These are phyloP conservation scores for Erysimum cheiranthoides DNA, from an alignment of 345 rosid species.

Conservation along the genomic window DNA sequence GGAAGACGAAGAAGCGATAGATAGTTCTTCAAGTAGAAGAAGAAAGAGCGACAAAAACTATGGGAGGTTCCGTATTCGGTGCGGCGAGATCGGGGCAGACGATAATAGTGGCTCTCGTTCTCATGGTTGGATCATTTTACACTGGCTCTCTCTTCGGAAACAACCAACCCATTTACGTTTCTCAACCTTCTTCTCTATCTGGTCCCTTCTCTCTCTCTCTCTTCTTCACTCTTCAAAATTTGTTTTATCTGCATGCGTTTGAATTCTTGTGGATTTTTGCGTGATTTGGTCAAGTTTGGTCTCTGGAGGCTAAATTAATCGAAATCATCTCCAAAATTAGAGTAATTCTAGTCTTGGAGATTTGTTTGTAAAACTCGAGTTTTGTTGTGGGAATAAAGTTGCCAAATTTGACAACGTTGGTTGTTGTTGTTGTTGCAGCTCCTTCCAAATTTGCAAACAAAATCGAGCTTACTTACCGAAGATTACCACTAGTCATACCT, in stretches of 20 bases:
- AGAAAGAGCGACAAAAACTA: constrained; percentile 24
- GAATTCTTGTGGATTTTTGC: constrained; percentile 15
- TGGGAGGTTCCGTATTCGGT: constrained; percentile 63
- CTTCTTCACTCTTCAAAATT: background rate
- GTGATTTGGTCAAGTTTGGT: background rate
- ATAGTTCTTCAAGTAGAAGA: constrained; percentile 7
- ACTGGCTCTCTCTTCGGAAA: constrained; percentile 78
- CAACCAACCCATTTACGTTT: constrained; percentile 57
- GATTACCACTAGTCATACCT: constrained; percentile 60
- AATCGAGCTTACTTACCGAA: constrained; percentile 63
- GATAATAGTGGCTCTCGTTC: constrained; percentile 69
- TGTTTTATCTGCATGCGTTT: constrained; percentile 13
- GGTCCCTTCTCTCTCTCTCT: constrained; percentile 22
- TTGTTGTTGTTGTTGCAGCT: constrained; percentile 49
- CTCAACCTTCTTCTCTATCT: constrained; percentile 47
- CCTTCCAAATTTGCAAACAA: constrained; percentile 53
- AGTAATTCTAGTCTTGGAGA: background rate
- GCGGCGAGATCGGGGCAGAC: constrained; percentile 72
- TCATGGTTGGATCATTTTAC: constrained; percentile 83
- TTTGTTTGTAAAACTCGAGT: background rate
- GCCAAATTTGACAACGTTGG: background rate
- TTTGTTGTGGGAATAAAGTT: constrained; percentile 1
- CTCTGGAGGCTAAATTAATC: constrained; percentile 1
- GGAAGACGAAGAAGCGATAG: constrained; percentile 30
- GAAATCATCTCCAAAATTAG: no score